phyloP scores from a whole-genome alignment of 192 early-diverging fungal species.

The Gaertneriomyces sp. region DNA sequence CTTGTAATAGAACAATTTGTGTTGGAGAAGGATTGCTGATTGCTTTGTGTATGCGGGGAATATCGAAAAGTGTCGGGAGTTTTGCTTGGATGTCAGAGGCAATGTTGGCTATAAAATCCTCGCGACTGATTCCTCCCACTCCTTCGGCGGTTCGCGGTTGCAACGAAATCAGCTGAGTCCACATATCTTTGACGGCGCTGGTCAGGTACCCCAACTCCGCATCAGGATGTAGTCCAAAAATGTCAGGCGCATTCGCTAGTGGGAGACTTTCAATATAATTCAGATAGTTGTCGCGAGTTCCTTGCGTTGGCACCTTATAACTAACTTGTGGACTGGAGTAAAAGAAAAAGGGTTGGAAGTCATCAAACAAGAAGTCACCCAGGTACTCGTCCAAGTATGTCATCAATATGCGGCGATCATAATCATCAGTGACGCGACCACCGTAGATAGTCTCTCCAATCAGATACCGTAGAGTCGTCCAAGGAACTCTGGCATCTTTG shows the following conservation, averaged over 20 bases:
- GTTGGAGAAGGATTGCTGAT: constrained; percentile 55
- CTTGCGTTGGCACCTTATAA: constrained; percentile 49
- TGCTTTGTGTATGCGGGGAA: constrained; percentile 52
- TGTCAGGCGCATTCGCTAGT: constrained; percentile 59
- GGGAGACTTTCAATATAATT: constrained; percentile 56
- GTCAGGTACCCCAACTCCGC: constrained; percentile 64
- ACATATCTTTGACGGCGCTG: constrained; percentile 62
- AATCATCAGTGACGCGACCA: constrained; percentile 62
- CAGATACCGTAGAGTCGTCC: constrained; percentile 61
- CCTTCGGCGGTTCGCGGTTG: constrained; percentile 58
- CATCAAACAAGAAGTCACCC: constrained; percentile 61
- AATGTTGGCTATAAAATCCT: constrained; percentile 60
- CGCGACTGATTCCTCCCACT: constrained; percentile 58
- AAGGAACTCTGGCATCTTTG: constrained; percentile 55
- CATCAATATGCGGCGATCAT: constrained; percentile 58
- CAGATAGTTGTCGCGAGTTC: constrained; percentile 53
- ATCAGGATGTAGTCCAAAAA: constrained; percentile 63
- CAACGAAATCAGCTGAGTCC: constrained; percentile 56
- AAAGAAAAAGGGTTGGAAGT: constrained; percentile 62
- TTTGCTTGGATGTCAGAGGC: constrained; percentile 57
- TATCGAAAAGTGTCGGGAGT: constrained; percentile 53
- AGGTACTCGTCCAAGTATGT: constrained; percentile 63
- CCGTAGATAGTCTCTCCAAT: constrained; percentile 66
- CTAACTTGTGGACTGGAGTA: constrained; percentile 48
- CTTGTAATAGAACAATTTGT: constrained; percentile 58